These are phyloP conservation scores for Penicillium cataractarum DNA, from an alignment of 495 filamentous ascomycete species.

Conservation along the genomic window DNA sequence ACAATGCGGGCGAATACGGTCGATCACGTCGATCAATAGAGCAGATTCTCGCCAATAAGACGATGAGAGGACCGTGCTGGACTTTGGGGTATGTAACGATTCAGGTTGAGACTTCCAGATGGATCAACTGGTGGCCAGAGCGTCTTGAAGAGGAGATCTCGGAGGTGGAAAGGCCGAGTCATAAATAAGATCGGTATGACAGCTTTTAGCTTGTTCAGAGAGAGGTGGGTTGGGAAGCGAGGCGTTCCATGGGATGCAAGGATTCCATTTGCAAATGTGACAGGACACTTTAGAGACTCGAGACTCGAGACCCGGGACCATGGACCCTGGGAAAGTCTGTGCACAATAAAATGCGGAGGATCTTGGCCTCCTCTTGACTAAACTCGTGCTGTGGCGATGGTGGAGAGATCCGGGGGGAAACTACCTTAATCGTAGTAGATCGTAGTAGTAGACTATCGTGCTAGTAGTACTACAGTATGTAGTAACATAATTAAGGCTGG, in stretches of 20 bases:
- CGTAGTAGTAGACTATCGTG: too few relatives aligned
- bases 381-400: too few relatives aligned
- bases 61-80: background rate
- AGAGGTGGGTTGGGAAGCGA: too few relatives aligned
- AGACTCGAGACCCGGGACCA: too few relatives aligned
- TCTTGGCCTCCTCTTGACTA: background rate
- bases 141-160: too few relatives aligned
- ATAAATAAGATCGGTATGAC: too few relatives aligned
- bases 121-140: background rate
- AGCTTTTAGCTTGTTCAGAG: too few relatives aligned
- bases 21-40: slow-evolving; percentile 8
- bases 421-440: background rate
- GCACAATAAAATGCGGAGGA: background rate
- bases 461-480: too few relatives aligned
- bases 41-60: background rate
- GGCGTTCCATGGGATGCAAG: slow-evolving; percentile 3
- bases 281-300: background rate
- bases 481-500: background rate
- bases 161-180: too few relatives aligned
- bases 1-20: background rate
- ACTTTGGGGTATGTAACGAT: background rate
- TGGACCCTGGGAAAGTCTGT: too few relatives aligned
- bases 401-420: background rate
- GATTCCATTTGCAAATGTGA: slow-evolving; percentile 1
- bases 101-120: background rate